Conservation (phyloP, 306 rosid genomes). For the Adenanthera pavonina region DNA sequence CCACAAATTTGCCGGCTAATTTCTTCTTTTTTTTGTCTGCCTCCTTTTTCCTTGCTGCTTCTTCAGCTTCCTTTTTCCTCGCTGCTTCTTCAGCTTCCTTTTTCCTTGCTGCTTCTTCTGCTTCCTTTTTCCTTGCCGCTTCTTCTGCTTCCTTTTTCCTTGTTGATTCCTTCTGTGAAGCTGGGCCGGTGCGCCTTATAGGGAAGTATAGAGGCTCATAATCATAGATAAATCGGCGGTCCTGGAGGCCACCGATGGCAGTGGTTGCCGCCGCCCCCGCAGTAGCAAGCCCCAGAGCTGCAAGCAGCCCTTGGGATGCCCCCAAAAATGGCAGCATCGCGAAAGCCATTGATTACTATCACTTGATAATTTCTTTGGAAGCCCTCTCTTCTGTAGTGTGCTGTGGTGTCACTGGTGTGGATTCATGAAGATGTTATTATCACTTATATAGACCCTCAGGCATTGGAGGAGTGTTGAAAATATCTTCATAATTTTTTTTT, state of each 20-base stretch:
- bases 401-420: neutral
- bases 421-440: neutral
- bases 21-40: too few species aligned
- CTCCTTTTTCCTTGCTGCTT: neutral
- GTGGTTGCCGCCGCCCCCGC: too few species aligned
- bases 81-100: neutral
- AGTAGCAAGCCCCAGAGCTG: neutral
- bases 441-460: neutral
- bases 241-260: too few species aligned
- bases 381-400: neutral
- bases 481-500: too few species aligned
- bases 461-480: neutral
- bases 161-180: too few species aligned
- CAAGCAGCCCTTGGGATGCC: neutral
- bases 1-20: neutral
- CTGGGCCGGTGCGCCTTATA: too few species aligned
- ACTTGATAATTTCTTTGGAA: neutral
- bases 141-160: too few species aligned
- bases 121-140: too few species aligned
- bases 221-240: too few species aligned
- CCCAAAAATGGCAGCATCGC: fast-evolving
- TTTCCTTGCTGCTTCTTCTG: too few species aligned
- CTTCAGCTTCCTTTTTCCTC: too few species aligned
- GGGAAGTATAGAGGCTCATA: too few species aligned
- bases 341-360: neutral